Evolutionary conservation across 164 flowering plant genomes (phyloP).

Genomic region (Liriodendron chinense): DNA sequence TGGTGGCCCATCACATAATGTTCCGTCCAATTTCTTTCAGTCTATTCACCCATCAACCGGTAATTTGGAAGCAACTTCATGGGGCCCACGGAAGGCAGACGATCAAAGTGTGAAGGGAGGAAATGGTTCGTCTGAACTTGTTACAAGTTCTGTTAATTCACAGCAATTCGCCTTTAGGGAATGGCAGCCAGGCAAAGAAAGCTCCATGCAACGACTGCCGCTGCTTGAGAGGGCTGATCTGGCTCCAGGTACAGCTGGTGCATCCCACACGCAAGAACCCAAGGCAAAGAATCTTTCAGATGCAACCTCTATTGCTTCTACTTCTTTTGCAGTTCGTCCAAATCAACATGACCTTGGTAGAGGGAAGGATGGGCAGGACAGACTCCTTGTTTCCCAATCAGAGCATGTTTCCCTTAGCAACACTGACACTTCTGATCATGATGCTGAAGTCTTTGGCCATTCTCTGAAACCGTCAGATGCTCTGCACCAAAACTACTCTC

Average conservation of each 20-base stretch:
- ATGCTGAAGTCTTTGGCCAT: conserved; percentile 64
- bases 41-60: conserved; percentile 27
- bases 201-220: conserved; percentile 20
- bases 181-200: conserved; percentile 33
- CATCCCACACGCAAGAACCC: conserved; percentile 16
- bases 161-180: conserved; percentile 29
- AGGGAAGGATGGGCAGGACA: conserved; percentile 17
- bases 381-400: conserved; percentile 10
- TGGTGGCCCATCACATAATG: conserved; percentile 28
- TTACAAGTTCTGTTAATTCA: conserved; percentile 23
- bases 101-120: conserved; percentile 35
- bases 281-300: conserved; percentile 12
- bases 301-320: conserved; percentile 22
- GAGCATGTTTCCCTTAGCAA: conserved; percentile 6
- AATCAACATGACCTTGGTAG: conserved; percentile 22
- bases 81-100: conserved; percentile 27
- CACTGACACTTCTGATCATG: conserved; percentile 22
- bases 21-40: conserved; percentile 28
- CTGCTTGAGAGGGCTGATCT: conserved; percentile 14
- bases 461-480: conserved; percentile 41
- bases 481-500: conserved; percentile 42
- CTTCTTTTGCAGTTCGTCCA: conserved; percentile 5
- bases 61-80: conserved; percentile 28
- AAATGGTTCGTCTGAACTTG: conserved; percentile 27
- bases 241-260: conserved; percentile 14